Evolutionary conservation across 129 eudicot genomes (phyloP).

Genomic region (Solidago caesia): DNA sequence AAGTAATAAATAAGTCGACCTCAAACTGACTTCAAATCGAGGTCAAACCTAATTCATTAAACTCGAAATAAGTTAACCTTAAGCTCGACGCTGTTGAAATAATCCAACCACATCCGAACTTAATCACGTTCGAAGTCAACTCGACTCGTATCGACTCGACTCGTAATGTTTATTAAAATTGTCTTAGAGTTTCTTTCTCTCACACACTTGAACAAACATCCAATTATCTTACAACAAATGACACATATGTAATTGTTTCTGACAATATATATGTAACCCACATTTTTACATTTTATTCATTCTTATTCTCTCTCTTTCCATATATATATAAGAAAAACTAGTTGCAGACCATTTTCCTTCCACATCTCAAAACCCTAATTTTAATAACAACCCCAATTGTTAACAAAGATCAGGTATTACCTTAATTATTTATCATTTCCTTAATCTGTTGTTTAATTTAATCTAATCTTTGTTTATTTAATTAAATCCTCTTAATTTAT

Average conservation of each 20-base stretch:
- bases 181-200: too few relatives aligned
- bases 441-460: constrained; percentile 29
- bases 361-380: constrained; percentile 67
- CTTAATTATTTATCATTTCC: constrained; percentile 29
- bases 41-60: too few relatives aligned
- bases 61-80: too few relatives aligned
- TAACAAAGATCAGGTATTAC: constrained; percentile 54
- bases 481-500: constrained; percentile 12
- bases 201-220: too few relatives aligned
- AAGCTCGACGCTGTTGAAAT: too few relatives aligned
- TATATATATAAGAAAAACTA: neutral
- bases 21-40: too few relatives aligned
- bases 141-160: too few relatives aligned
- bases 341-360: constrained; percentile 49
- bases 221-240: too few relatives aligned
- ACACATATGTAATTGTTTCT: constrained; percentile 23
- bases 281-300: constrained; percentile 12
- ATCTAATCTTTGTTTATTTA: constrained; percentile 14
- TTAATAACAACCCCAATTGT: constrained; percentile 20
- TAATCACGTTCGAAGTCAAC: too few relatives aligned
- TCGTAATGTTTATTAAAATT: too few relatives aligned
- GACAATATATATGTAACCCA: constrained; percentile 26
- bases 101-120: too few relatives aligned
- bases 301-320: constrained; percentile 34
- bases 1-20: too few relatives aligned